A percentile compares a stretch with the other conserved stretches of the same genome.
Conservation (phyloP, 2,329 filamentous ascomycete species). For the Sporothrix pseudoabietina region DNA sequence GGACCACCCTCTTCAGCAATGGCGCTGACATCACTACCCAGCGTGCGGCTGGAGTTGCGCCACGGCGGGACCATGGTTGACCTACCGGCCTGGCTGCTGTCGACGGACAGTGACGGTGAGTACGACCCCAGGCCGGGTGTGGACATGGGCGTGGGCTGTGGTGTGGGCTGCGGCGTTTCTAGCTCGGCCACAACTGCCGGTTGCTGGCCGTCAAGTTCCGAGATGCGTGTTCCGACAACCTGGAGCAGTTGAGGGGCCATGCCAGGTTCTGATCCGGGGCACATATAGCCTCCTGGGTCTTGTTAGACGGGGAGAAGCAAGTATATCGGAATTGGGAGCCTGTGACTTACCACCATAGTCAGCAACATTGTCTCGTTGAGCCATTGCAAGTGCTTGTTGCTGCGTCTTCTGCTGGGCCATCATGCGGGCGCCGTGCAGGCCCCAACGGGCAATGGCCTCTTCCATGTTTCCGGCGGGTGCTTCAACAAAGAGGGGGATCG, state of each 20-base stretch:
- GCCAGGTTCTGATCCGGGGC: neutral
- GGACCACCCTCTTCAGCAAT: neutral
- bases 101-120: conserved; percentile 24
- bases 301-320: neutral
- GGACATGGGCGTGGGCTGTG: neutral
- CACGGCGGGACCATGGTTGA: conserved; percentile 30
- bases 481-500: conserved; percentile 26
- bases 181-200: conserved; percentile 28
- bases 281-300: conserved; percentile 22
- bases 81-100: neutral
- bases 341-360: conserved; percentile 26
- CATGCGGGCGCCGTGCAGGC: conserved; percentile 23
- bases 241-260: neutral
- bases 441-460: conserved; percentile 21
- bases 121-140: neutral
- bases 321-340: neutral
- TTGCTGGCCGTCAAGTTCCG: conserved; percentile 31
- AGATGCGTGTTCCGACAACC: neutral
- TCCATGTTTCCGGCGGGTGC: neutral
- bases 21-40: neutral
- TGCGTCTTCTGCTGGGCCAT: conserved; percentile 14
- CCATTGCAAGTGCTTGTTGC: neutral
- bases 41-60: conserved; percentile 22
- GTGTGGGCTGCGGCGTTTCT: conserved; percentile 27
- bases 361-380: neutral